Evolutionary conservation across 768 basidiomycete species (phyloP).

Genomic region (Leccinum olivaceopallidum): DNA sequence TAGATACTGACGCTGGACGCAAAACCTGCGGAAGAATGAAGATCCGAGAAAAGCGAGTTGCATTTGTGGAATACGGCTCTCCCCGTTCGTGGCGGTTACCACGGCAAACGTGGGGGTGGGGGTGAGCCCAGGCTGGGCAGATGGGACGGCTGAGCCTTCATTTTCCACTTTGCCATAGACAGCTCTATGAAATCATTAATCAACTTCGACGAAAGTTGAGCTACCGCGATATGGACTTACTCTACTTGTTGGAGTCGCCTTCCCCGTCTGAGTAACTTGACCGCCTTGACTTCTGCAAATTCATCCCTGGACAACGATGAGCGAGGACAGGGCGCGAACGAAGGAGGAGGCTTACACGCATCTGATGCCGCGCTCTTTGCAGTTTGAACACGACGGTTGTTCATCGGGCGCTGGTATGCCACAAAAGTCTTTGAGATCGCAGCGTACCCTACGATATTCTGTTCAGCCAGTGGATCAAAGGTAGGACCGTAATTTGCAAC

Average conservation of each 20-base stretch:
- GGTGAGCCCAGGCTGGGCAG: conserved; percentile 28
- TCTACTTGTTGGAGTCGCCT: conserved; percentile 83
- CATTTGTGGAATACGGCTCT: conserved; percentile 66
- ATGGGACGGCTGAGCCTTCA: conserved; percentile 29
- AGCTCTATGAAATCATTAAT: conserved; percentile 46
- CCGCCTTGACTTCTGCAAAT: conserved; percentile 88
- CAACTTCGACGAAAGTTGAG: conserved; percentile 4
- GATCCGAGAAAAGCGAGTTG: conserved; percentile 80
- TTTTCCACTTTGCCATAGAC: conserved; percentile 73
- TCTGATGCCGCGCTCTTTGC: conserved; percentile 83
- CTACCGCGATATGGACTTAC: conserved; percentile 44
- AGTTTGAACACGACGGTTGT: conserved; percentile 76
- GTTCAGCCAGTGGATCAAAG: conserved; percentile 3
- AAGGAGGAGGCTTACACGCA: conserved; percentile 77
- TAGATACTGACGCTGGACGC: conserved; percentile 69
- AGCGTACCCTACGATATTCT: conserved; percentile 66
- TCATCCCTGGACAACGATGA: conserved; percentile 63
- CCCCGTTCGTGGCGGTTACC: background rate
- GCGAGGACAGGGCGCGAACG: background rate
- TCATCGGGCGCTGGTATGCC: conserved; percentile 48
- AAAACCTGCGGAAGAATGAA: conserved; percentile 82
- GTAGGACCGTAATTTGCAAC: conserved; percentile 35
- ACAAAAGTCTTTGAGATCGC: conserved; percentile 86
- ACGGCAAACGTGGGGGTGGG: conserved; percentile 13
- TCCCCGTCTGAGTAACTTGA: conserved; percentile 79